phyloP scores from a whole-genome alignment of 1,139 yeast species.

The Geotrichum histeridarum region DNA sequence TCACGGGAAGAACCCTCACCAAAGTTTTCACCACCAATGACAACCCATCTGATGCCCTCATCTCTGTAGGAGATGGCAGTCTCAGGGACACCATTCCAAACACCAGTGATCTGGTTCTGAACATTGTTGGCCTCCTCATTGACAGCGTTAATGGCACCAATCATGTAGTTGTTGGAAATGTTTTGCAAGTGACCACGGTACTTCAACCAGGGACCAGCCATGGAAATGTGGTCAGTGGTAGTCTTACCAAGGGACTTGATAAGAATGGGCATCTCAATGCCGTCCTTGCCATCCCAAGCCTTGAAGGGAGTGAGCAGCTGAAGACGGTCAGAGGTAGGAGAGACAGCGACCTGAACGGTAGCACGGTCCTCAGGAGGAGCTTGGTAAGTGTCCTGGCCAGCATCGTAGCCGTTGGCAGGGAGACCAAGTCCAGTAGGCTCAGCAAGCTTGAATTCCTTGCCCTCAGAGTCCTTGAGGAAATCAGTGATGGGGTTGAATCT shows the following conservation, averaged over 20 bases:
- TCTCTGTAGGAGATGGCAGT: slow-evolving; percentile 94
- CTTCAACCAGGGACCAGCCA: slow-evolving; percentile 99
- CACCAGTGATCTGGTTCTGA: slow-evolving; percentile 88
- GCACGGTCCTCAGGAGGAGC: slow-evolving; percentile 93
- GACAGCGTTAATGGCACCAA: slow-evolving; percentile 97
- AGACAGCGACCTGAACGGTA: slow-evolving; percentile 63
- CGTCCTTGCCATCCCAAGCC: slow-evolving; percentile 96
- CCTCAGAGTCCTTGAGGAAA: slow-evolving; percentile 85
- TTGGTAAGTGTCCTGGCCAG: slow-evolving; percentile 94
- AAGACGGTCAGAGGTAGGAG: slow-evolving; percentile 84
- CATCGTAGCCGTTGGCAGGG: slow-evolving; percentile 87
- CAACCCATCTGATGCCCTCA: slow-evolving; percentile 90
- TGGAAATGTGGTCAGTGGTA: slow-evolving; percentile 98
- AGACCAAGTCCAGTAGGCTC: slow-evolving; percentile 91
- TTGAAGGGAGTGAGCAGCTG: slow-evolving; percentile 88
- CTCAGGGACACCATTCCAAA: slow-evolving; percentile 91
- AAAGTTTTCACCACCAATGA: slow-evolving; percentile 96
- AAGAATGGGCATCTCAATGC: slow-evolving; percentile 81
- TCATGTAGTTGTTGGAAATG: slow-evolving; percentile 98
- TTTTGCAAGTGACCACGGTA: slow-evolving; percentile 99
- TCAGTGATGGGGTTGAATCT: slow-evolving; percentile 98
- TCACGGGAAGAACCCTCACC: slow-evolving; percentile 99
- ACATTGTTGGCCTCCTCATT: slow-evolving; percentile 91
- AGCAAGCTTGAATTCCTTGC: slow-evolving; percentile 89
- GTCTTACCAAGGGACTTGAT: slow-evolving; percentile 97